phyloP scores from a whole-genome alignment of 306 rosid genomes.

The Bauhinia variegata region DNA sequence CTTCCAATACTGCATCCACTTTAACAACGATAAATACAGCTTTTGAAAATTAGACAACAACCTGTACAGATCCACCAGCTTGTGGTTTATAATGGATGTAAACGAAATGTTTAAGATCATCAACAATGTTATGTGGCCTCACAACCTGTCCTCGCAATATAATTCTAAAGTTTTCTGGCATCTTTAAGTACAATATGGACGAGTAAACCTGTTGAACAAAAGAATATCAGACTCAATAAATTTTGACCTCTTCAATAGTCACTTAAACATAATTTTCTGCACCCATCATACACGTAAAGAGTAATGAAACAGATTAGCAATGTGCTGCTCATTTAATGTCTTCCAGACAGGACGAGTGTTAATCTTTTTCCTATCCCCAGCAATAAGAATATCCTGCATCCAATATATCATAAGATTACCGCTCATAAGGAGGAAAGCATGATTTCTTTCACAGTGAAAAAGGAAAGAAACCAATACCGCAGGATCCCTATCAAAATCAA shows the following conservation, averaged over 20 bases:
- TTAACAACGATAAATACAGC: background rate
- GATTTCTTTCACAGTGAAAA: background rate
- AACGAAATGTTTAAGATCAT: conserved; percentile 70
- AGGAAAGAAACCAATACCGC: conserved; percentile 50
- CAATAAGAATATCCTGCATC: conserved; percentile 75
- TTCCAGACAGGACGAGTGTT: conserved; percentile 35
- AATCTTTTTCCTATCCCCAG: conserved; percentile 60
- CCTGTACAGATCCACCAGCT: conserved; percentile 63
- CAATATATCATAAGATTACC: conserved; percentile 34
- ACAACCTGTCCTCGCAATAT: conserved; percentile 75
- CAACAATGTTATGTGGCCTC: conserved; percentile 72
- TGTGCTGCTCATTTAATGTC: conserved; percentile 67
- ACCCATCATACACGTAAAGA: conserved; percentile 78
- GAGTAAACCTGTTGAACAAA: conserved; percentile 64
- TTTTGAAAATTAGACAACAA: conserved; percentile 37
- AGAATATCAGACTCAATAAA: conserved; percentile 39
- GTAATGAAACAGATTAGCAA: conserved; percentile 65
- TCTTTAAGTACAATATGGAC: conserved; percentile 88
- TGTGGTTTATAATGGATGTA: conserved; percentile 72
- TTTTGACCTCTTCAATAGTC: background rate
- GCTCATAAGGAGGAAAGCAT: conserved; percentile 25
- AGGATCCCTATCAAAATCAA: conserved; percentile 71
- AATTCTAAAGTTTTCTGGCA: conserved; percentile 64
- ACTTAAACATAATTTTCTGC: conserved; percentile 22
- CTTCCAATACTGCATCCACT: background rate